Evolutionary conservation across 345 rosid species (phyloP), one percentile per base, ranked within the genome.

Genomic region (Diplotaxis tenuifolia): DNA sequence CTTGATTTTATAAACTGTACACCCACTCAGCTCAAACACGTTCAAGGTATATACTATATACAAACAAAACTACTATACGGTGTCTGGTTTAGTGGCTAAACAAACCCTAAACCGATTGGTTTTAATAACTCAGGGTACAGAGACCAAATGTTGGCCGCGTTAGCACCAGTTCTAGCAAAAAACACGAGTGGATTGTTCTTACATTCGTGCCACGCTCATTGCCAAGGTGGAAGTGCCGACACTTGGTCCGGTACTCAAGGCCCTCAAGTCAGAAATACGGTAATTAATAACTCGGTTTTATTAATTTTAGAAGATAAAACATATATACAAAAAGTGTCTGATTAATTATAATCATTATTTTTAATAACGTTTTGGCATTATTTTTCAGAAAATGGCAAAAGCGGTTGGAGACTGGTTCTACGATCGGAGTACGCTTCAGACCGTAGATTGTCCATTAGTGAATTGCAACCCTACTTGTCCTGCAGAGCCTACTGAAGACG

Each of bases 371-470:
- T 57, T 36, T 28, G 27, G 23, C 7, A 45, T 53, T 0, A 9
- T 52, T 3, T 11, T 70, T 74, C 90, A 94, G 98, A 78, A 88
- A 66, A 87, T 94, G 49, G 89, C 89, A 3, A 87, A 84, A 77
- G 96, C 98, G 10, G 87, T 89, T n/a, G 97, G 92, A 81, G 97
- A 91, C 76, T 93, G 98, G 98, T 89, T 75, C 61, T 79, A 67
- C 3, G 95, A 81, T 32, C 63, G 93, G 25, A 79, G 49, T 15
- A 68, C 82, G 5, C 83, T 87, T 78, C 85, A 80, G 45, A 88
- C 85, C 84, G 70, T 88, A 12, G 98, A 94, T 71, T 91, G 96
- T 68, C 68, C 97, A 31, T 54, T n/a, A 9, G 82, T 87, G 68
- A 96, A 96, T 15, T 91, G 96, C 90, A 89, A 94, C 68, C 96